These are phyloP conservation scores for Endothia cerciana DNA, from an alignment of 2,329 filamentous ascomycete genomes.

Conservation along the genomic window DNA sequence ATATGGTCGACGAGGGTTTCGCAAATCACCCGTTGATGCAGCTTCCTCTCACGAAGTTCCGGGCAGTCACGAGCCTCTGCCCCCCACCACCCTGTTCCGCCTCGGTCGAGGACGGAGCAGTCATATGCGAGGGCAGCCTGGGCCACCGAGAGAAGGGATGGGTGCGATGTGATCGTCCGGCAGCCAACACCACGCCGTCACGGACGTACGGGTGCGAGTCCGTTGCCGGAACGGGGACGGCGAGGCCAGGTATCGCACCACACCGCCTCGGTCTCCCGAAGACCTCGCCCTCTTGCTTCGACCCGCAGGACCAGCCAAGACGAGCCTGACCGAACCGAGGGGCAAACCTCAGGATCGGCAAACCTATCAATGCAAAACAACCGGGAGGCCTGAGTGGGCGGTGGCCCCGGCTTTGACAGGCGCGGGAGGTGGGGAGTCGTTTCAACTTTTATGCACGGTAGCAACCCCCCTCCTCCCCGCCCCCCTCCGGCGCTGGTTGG, in stretches of 20 bases:
- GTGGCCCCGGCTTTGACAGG: slow-evolving; percentile 3
- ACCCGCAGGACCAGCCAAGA: too few relatives aligned
- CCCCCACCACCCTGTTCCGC: not conserved
- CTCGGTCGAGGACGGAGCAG: not conserved
- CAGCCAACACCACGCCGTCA: not conserved
- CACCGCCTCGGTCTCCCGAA: slow-evolving; percentile 4
- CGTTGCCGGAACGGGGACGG: not conserved
- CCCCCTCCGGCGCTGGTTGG: slow-evolving; percentile 6
- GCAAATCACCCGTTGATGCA: not conserved
- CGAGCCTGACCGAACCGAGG: not conserved
- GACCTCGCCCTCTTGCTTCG: too few relatives aligned
- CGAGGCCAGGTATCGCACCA: not conserved
- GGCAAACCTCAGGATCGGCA: slow-evolving; percentile 22
- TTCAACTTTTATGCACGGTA: slow-evolving; percentile 24
- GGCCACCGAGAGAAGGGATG: not conserved
- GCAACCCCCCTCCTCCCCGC: not conserved
- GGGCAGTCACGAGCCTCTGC: not conserved
- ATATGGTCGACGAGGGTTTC: not conserved
- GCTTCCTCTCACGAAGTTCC: not conserved
- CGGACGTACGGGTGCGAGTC: not conserved
- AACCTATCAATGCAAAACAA: slow-evolving; percentile 26
- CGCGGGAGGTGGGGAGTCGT: slow-evolving; percentile 16
- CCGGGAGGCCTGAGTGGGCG: slow-evolving; percentile 18
- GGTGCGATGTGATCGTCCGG: not conserved
- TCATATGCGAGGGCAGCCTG: not conserved